These are phyloP conservation scores for Conringia planisiliqua DNA, from an alignment of 345 rosid species.

Conservation along the genomic window DNA sequence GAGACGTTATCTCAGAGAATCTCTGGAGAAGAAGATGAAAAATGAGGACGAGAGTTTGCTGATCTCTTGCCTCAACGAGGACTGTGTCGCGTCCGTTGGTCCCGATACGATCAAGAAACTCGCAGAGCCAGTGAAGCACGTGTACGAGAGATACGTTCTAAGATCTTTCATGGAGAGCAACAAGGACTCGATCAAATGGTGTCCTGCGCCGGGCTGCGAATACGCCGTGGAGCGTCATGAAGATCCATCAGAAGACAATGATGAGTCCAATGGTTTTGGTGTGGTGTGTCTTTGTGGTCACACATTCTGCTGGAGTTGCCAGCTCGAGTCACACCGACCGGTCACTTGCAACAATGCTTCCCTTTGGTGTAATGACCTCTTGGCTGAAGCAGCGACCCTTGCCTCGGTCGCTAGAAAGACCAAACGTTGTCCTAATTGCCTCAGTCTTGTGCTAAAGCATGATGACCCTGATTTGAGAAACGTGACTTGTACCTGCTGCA, in stretches of 20 bases:
- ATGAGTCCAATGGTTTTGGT: background rate
- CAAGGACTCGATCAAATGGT: background rate
- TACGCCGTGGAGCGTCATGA: constrained; percentile 5
- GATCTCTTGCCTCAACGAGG: background rate
- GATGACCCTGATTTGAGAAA: background rate
- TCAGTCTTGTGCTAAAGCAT: background rate
- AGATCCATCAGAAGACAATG: background rate
- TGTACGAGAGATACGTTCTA: constrained; percentile 12
- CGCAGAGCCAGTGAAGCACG: background rate
- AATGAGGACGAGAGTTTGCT: background rate
- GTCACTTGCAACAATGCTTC: constrained; percentile 17
- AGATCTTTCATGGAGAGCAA: background rate
- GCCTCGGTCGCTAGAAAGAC: background rate
- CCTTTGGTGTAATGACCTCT: background rate
- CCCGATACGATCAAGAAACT: constrained; percentile 4
- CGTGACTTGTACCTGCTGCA: constrained; percentile 24
- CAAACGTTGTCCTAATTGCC: constrained; percentile 17
- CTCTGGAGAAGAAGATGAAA: background rate
- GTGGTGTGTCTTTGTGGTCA: constrained; percentile 25
- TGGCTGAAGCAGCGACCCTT: background rate
- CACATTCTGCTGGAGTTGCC: constrained; percentile 18
- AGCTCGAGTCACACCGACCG: constrained; percentile 19
- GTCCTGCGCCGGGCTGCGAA: constrained; percentile 4
- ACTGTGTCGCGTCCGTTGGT: constrained; percentile 22
- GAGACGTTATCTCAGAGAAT: background rate